Conservation (phyloP, 306 rosid genomes). For the Acacia crassicarpa region DNA sequence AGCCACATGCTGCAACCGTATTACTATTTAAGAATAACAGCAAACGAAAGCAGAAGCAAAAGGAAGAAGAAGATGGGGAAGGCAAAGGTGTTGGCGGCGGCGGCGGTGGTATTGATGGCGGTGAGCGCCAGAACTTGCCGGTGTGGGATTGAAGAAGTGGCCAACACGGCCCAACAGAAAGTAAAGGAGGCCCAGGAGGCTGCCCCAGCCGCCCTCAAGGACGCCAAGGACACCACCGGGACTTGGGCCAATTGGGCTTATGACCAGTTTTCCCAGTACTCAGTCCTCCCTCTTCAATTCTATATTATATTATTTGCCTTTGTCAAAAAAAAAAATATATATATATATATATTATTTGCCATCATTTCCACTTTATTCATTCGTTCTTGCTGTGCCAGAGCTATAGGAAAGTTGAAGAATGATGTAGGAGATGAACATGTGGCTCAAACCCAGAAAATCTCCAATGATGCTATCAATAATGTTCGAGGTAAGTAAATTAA, state of each 20-base stretch:
- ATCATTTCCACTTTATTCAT: not conserved
- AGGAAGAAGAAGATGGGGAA: conserved; percentile 7
- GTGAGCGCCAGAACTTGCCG: conserved; percentile 24
- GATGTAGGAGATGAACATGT: not conserved
- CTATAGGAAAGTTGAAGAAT: conserved; percentile 21
- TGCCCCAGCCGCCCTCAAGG: not conserved
- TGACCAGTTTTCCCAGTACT: conserved; percentile 42
- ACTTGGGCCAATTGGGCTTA: conserved; percentile 48
- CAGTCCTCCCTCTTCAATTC: not conserved
- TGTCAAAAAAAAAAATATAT: no score
- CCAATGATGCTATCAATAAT: conserved; percentile 22
- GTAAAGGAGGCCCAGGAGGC: conserved; percentile 27
- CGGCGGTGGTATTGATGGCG: conserved; percentile 36
- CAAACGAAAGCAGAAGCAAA: not conserved
- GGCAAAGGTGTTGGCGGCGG: conserved; percentile 24
- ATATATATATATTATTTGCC: no score
- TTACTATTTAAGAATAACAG: not conserved
- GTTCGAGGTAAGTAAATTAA: not conserved
- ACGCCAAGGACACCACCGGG: conserved; percentile 28
- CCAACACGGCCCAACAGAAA: not conserved
- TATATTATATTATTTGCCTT: no score
- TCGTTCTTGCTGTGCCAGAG: conserved; percentile 6
- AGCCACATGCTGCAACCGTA: not conserved
- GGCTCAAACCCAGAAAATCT: conserved; percentile 7
- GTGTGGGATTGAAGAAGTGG: conserved; percentile 11